Percentiles rank a stretch among this genome's conserved stretches.
phyloP scores from a whole-genome alignment of 1,139 yeast genomes.

The Hansenula lynferdii region DNA sequence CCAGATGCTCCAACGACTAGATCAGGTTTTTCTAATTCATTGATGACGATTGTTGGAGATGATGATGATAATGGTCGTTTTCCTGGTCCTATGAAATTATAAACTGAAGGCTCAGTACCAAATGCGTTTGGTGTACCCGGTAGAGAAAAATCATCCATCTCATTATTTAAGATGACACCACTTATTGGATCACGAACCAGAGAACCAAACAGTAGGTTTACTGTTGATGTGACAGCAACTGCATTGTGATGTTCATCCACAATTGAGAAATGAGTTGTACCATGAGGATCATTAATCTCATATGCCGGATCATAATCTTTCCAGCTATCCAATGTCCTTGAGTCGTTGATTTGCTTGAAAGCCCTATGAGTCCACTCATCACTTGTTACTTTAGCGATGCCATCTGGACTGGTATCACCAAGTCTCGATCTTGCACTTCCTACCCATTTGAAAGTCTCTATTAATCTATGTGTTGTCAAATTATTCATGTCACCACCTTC shows the following conservation, averaged over 20 bases:
- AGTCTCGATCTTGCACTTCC: slow-evolving; percentile 77
- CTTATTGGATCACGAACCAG: slow-evolving; percentile 74
- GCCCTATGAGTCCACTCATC: slow-evolving; percentile 55
- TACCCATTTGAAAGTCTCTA: slow-evolving; percentile 94
- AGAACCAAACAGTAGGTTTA: slow-evolving; percentile 83
- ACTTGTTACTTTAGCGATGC: slow-evolving; percentile 32
- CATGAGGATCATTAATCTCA: slow-evolving; percentile 72
- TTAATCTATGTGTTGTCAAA: slow-evolving; percentile 56
- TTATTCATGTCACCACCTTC: slow-evolving; percentile 39
- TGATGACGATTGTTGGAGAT: slow-evolving; percentile 66
- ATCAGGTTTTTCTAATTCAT: slow-evolving; percentile 48
- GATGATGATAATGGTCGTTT: slow-evolving; percentile 85
- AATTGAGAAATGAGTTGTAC: slow-evolving; percentile 83
- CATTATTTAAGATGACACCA: slow-evolving; percentile 80
- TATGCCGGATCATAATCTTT: slow-evolving; percentile 72
- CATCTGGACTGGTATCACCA: slow-evolving; percentile 49
- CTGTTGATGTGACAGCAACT: slow-evolving; percentile 83
- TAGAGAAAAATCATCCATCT: slow-evolving; percentile 94
- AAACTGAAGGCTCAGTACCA: slow-evolving; percentile 72
- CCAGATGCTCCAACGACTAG: slow-evolving; percentile 90
- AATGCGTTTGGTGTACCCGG: slow-evolving; percentile 71
- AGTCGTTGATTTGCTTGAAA: slow-evolving; percentile 41
- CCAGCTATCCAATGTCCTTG: slow-evolving; percentile 59
- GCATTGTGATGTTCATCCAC: slow-evolving; percentile 68
- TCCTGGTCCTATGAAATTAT: slow-evolving; percentile 68